Conservation (phyloP, 2,329 filamentous ascomycete species). For the Diatrype stigma region DNA sequence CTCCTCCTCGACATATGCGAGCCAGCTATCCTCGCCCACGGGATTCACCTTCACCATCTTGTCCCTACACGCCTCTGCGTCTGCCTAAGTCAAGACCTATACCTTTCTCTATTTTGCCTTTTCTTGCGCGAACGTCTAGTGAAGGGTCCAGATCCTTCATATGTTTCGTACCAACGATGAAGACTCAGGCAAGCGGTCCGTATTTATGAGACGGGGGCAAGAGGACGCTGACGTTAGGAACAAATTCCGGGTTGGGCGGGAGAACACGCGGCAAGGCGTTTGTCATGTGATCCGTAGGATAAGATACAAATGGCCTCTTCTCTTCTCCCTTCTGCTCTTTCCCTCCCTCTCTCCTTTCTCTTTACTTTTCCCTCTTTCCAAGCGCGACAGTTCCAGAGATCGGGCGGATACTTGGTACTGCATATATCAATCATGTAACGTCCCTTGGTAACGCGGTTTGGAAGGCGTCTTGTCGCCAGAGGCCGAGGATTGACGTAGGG, state of each 20-base stretch:
- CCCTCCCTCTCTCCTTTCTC: not conserved
- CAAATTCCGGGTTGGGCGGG: not conserved
- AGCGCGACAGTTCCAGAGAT: not conserved
- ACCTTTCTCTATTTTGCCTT: not conserved
- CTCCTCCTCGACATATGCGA: slow-evolving; percentile 72
- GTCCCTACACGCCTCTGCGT: slow-evolving; percentile 1
- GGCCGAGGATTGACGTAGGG: no score
- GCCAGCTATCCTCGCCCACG: slow-evolving; percentile 73
- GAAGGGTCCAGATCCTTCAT: not conserved
- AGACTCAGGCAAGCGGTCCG: not conserved
- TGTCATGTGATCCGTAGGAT: not conserved
- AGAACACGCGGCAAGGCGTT: not conserved
- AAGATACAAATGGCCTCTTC: not conserved
- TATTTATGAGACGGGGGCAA: not conserved
- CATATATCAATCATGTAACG: not conserved
- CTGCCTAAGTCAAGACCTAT: not conserved
- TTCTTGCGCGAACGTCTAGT: not conserved
- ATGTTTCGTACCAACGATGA: not conserved
- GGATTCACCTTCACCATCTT: slow-evolving; percentile 50
- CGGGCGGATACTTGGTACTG: not conserved
- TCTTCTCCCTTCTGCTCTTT: not conserved
- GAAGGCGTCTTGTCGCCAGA: no score
- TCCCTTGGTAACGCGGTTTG: not conserved
- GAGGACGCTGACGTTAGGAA: not conserved
- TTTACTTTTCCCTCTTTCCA: not conserved